Percentiles rank a stretch among this genome's conserved stretches.
These are phyloP conservation scores for Polytolypa hystricis DNA, from an alignment of 2,329 filamentous ascomycete species.

Conservation along the genomic window DNA sequence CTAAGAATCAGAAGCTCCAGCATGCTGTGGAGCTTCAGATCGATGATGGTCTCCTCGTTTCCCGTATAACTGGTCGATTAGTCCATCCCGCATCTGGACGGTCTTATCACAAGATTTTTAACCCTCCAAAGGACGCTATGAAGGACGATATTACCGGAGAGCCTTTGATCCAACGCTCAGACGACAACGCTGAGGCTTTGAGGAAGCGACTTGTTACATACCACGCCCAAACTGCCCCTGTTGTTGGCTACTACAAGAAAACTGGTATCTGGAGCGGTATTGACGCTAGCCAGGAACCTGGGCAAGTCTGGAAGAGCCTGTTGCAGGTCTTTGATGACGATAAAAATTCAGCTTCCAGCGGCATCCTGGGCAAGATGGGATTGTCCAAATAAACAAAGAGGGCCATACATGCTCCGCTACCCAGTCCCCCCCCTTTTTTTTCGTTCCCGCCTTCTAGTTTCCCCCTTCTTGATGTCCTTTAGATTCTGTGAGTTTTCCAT, in stretches of 20 bases:
- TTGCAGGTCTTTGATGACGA: conserved; percentile 69
- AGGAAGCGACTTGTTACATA: conserved; percentile 92
- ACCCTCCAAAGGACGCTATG: conserved; percentile 89
- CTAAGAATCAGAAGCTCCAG: conserved; percentile 72
- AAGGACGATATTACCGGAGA: conserved; percentile 95
- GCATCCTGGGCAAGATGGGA: conserved; percentile 44
- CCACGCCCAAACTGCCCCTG: conserved; percentile 84
- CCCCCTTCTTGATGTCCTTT: not conserved
- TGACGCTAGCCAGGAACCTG: conserved; percentile 91
- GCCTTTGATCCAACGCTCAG: conserved; percentile 87
- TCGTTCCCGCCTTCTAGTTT: not conserved
- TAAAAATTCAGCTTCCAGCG: conserved; percentile 33
- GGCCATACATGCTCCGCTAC: conserved; percentile 8
- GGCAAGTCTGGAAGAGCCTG: conserved; percentile 89
- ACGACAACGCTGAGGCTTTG: conserved; percentile 92
- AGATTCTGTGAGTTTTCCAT: not conserved
- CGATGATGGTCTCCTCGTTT: conserved; percentile 83
- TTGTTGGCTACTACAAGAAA: conserved; percentile 93
- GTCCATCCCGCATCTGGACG: conserved; percentile 93
- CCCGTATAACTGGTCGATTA: conserved; percentile 90
- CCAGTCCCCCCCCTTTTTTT: not conserved
- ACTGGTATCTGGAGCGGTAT: conserved; percentile 94
- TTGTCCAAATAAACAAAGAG: conserved; percentile 40
- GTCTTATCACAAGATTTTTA: conserved; percentile 97
- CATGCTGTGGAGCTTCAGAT: conserved; percentile 96